These are phyloP conservation scores for Thymus mandschuricus DNA, from an alignment of 257 asterid species.

Conservation along the genomic window DNA sequence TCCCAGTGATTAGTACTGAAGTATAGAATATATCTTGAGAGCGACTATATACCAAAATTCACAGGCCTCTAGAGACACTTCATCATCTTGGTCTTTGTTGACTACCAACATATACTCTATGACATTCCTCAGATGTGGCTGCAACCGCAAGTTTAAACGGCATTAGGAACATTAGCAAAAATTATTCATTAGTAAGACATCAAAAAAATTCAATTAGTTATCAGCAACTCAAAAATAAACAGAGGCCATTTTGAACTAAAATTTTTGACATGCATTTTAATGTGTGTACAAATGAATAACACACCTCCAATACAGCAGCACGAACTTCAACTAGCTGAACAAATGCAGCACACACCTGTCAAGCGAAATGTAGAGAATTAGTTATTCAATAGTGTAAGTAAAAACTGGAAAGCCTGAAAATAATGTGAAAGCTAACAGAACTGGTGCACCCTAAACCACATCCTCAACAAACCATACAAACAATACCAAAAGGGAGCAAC, in stretches of 20 bases:
- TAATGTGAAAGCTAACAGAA: constrained; percentile 5
- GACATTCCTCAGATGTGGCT: constrained; percentile 90
- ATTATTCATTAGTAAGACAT: background rate
- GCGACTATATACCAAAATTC: constrained; percentile 77
- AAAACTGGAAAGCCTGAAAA: constrained; percentile 6
- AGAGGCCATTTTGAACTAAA: background rate
- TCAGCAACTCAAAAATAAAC: background rate
- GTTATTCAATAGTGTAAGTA: constrained; percentile 17
- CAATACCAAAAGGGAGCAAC: background rate
- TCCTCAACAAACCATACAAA: background rate
- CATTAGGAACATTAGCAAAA: constrained; percentile 37
- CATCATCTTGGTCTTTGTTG: constrained; percentile 89
- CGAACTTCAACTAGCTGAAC: constrained; percentile 92
- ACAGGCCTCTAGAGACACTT: constrained; percentile 98
- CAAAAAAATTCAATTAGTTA: background rate
- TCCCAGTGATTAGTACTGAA: constrained; percentile 53
- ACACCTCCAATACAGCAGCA: constrained; percentile 76
- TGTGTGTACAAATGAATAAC: constrained; percentile 38
- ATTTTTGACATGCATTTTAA: constrained; percentile 9
- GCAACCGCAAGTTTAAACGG: constrained; percentile 38
- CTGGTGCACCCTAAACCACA: background rate
- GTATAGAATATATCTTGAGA: background rate
- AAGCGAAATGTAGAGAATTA: constrained; percentile 23
- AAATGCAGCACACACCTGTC: constrained; percentile 95
- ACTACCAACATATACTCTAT: constrained; percentile 88